A percentile compares a stretch with the other conserved stretches of the same genome.
Evolutionary conservation across 1,139 yeast genomes (phyloP).

Genomic region (Zygotorulaspora mrakii): DNA sequence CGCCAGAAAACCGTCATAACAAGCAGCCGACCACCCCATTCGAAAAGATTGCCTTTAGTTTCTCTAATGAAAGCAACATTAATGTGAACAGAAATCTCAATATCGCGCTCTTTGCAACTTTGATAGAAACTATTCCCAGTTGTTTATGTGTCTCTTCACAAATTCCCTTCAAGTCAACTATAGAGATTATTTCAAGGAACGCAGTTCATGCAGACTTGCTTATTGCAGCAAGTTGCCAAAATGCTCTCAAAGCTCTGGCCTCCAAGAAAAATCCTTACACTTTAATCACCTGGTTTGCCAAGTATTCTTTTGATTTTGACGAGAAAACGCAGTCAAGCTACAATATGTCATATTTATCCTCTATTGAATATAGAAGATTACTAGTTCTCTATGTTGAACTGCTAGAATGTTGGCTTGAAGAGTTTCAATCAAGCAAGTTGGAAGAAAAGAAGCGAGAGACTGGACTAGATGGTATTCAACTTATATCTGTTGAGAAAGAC

Average conservation of each 20-base stretch:
- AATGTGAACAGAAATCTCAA: conserved; percentile 28
- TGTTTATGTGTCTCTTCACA: conserved; percentile 52
- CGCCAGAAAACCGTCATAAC: conserved; percentile 34
- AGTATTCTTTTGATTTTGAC: conserved; percentile 73
- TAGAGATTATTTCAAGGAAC: conserved; percentile 73
- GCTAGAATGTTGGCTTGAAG: conserved; percentile 74
- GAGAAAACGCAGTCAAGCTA: conserved; percentile 52
- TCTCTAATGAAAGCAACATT: conserved; percentile 35
- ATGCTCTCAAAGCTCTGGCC: conserved; percentile 63
- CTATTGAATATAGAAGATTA: conserved; percentile 54
- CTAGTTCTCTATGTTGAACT: conserved; percentile 73
- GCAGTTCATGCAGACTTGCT: conserved; percentile 62
- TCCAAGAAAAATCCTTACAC: conserved; percentile 66
- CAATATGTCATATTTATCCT: conserved; percentile 53
- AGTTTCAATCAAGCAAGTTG: conserved; percentile 42
- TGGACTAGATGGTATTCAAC: conserved; percentile 31
- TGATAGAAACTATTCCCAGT: conserved; percentile 69
- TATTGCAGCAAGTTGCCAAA: conserved; percentile 60
- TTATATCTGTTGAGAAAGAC: conserved; percentile 33
- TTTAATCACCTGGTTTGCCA: conserved; percentile 70
- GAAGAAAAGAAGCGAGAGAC: conserved; percentile 34
- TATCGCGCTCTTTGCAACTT: conserved; percentile 62
- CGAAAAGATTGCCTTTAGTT: conserved; percentile 48
- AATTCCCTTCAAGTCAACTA: conserved; percentile 54
- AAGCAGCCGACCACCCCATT: conserved; percentile 37